Conservation (phyloP, 768 basidiomycete species). For the Daedaleopsis sinensis region DNA sequence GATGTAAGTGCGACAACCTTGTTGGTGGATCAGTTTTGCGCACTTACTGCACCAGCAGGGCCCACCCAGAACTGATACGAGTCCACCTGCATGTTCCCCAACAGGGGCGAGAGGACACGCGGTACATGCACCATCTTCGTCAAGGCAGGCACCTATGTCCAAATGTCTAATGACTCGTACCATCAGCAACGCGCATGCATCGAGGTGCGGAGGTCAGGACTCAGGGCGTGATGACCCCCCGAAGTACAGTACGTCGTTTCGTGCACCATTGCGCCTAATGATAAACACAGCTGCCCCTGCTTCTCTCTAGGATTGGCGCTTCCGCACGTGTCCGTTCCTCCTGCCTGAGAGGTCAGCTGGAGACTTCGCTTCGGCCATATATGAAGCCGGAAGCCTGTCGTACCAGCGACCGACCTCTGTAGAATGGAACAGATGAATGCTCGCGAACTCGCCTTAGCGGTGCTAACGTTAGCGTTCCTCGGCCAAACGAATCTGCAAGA, state of each 20-base stretch:
- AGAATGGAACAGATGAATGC: no score
- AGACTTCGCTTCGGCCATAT: slow-evolving; percentile 14
- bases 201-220: background rate
- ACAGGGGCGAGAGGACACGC: slow-evolving; percentile 14
- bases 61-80: slow-evolving; percentile 30
- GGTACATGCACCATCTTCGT: slow-evolving; percentile 15
- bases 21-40: background rate
- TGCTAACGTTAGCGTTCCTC: no score
- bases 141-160: slow-evolving; percentile 10
- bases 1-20: background rate
- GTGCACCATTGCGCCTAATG: slow-evolving; percentile 25
- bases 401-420: slow-evolving; percentile 27
- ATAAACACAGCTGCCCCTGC: slow-evolving; percentile 19
- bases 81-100: slow-evolving; percentile 18
- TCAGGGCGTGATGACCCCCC: background rate
- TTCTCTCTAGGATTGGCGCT: background rate
- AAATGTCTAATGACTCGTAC: background rate
- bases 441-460: no score
- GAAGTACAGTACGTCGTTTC: slow-evolving; percentile 23
- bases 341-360: slow-evolving; percentile 18
- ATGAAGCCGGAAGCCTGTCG: slow-evolving; percentile 1
- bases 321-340: background rate
- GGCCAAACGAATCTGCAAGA: no score
- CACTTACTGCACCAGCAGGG: slow-evolving; percentile 23
- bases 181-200: background rate